Evolutionary conservation across 1,284 basidiomycete species (phyloP).

Genomic region (Cystobasidiaceae sp.): DNA sequence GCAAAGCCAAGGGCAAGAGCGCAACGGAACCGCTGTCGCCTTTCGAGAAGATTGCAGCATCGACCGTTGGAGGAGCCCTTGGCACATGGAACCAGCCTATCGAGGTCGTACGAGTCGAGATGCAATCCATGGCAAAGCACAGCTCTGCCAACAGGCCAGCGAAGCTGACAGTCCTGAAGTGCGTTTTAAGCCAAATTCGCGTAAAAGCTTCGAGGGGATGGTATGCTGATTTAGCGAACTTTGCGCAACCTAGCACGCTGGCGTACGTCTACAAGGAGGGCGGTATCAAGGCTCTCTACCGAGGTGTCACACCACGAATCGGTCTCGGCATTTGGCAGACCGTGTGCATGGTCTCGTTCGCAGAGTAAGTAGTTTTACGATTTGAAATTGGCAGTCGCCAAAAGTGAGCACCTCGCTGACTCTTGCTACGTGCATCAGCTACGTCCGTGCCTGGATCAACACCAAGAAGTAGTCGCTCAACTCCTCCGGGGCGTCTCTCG

Average conservation of each 20-base stretch:
- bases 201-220: no score
- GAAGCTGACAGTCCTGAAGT: conserved; percentile 78
- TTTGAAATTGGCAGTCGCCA: background rate
- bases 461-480: background rate
- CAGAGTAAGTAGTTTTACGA: conserved; percentile 4
- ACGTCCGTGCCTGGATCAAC: conserved; percentile 21
- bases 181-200: no score
- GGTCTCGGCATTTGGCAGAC: conserved; percentile 95
- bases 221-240: no score
- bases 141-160: conserved; percentile 64
- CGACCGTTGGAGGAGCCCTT: conserved; percentile 88
- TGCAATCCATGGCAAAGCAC: conserved; percentile 99
- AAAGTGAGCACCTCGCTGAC: no score
- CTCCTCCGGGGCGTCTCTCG: no score
- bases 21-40: conserved; percentile 71
- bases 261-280: conserved; percentile 59
- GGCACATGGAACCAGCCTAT: conserved; percentile 99
- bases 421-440: background rate
- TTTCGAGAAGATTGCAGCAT: conserved; percentile 80
- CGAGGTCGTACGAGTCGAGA: conserved; percentile 94
- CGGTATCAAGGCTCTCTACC: conserved; percentile 92
- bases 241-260: background rate
- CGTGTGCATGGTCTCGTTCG: conserved; percentile 88
- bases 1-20: conserved; percentile 64
- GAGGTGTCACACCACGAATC: conserved; percentile 93